Evolutionary conservation across 1,284 basidiomycete species (phyloP).

Genomic region (Vanrija pseudolonga): DNA sequence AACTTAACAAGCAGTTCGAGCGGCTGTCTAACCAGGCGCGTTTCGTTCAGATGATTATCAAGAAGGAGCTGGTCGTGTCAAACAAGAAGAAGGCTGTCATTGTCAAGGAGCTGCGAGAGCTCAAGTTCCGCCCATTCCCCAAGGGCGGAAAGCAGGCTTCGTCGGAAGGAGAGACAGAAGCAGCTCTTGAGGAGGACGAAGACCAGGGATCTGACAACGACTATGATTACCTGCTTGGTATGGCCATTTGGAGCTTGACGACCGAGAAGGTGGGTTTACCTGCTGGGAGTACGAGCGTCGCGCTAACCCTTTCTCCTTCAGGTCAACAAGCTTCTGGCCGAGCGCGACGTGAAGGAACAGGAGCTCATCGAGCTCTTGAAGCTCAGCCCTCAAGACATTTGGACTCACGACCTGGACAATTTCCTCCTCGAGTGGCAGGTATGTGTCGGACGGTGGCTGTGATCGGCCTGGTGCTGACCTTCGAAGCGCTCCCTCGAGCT

Average conservation of each 20-base stretch:
- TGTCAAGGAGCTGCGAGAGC: conserved; percentile 74
- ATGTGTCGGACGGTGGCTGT: conserved; percentile 32
- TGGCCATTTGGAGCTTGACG: conserved; percentile 94
- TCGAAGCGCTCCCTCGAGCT: conserved; percentile 60
- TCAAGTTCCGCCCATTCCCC: conserved; percentile 86
- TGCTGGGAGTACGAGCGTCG: conserved; percentile 19
- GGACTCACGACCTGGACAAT: conserved; percentile 82
- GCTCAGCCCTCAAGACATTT: conserved; percentile 76
- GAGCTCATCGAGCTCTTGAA: conserved; percentile 78
- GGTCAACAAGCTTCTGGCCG: conserved; percentile 79
- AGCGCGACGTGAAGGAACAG: conserved; percentile 75
- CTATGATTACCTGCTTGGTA: conserved; percentile 90
- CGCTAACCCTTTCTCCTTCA: conserved; percentile 34
- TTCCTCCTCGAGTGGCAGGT: conserved; percentile 86
- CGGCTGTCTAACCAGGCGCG: conserved; percentile 91
- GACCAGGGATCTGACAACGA: conserved; percentile 61
- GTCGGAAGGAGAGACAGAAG: conserved; percentile 68
- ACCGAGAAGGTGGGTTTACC: conserved; percentile 68
- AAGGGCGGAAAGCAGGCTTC: conserved; percentile 58
- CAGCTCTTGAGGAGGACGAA: conserved; percentile 58
- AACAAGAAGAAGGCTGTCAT: conserved; percentile 88
- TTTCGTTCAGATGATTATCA: conserved; percentile 95
- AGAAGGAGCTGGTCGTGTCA: conserved; percentile 80
- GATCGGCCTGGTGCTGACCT: not conserved
- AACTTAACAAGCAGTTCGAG: conserved; percentile 79